Conservation (phyloP, 306 rosid species). For the Betula pendula region DNA sequence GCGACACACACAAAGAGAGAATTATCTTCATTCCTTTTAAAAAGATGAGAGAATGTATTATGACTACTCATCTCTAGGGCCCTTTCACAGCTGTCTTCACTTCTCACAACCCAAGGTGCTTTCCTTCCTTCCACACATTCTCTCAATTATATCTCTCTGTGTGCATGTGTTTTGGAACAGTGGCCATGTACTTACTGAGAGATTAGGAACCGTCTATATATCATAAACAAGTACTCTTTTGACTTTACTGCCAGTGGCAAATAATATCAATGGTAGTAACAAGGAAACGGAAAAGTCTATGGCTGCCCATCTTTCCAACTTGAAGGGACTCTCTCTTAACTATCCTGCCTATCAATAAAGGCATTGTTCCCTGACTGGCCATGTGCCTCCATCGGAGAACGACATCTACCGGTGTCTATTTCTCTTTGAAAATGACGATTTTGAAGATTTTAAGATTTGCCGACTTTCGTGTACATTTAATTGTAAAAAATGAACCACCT, state of each 20-base stretch:
- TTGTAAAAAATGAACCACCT: too few species aligned
- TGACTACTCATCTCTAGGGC: constrained; percentile 43
- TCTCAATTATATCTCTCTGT: constrained; percentile 52
- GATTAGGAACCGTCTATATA: constrained; percentile 17
- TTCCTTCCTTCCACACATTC: constrained; percentile 51
- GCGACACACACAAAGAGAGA: background rate
- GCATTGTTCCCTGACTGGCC: too few species aligned
- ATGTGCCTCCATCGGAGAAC: too few species aligned
- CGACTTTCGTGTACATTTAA: too few species aligned
- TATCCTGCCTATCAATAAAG: too few species aligned
- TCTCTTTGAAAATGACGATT: too few species aligned
- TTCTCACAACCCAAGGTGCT: constrained; percentile 27
- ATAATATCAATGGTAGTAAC: constrained; percentile 7
- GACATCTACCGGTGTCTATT: too few species aligned
- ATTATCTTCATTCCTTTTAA: constrained; percentile 25
- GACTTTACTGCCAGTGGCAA: constrained; percentile 12
- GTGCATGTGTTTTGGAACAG: constrained; percentile 37
- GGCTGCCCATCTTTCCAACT: too few species aligned
- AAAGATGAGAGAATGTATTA: constrained; percentile 47
- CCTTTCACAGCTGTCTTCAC: constrained; percentile 69
- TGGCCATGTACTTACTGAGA: constrained; percentile 27
- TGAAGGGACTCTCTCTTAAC: too few species aligned
- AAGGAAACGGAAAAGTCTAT: background rate
- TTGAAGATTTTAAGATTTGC: too few species aligned
- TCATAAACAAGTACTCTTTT: background rate